These are phyloP conservation scores for Calocera viscosa DNA, from an alignment of 768 basidiomycete genomes.

Conservation along the genomic window DNA sequence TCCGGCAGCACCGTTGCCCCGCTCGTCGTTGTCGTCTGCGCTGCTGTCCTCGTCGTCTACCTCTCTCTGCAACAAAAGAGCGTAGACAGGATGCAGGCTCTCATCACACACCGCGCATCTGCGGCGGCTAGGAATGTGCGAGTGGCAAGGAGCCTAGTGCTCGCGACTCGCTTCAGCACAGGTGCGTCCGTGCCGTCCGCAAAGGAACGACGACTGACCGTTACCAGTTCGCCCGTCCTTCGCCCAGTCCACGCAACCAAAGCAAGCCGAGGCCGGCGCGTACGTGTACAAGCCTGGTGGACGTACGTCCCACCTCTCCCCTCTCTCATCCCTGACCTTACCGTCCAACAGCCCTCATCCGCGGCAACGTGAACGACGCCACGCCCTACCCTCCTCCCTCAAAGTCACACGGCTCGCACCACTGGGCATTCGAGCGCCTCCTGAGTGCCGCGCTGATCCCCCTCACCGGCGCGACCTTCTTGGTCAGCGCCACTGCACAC, in stretches of 20 bases:
- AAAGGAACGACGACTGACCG: not conserved
- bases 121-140: conserved; percentile 2
- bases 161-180: not conserved
- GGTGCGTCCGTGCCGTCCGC: not conserved
- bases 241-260: not conserved
- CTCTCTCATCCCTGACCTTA: not conserved
- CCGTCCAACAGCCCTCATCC: conserved; percentile 51
- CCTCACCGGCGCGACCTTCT: conserved; percentile 74
- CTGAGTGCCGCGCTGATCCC: conserved; percentile 82
- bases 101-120: not conserved
- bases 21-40: not conserved
- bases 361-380: conserved; percentile 91
- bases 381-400: conserved; percentile 75
- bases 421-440: conserved; percentile 85
- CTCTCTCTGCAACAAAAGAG: not conserved
- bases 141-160: not conserved
- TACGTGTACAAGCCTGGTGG: conserved; percentile 1
- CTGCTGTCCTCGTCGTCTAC: not conserved
- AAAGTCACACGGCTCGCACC: conserved; percentile 78
- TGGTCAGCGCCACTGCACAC: conserved; percentile 58
- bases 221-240: not conserved
- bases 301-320: not conserved
- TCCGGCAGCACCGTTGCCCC: not conserved
- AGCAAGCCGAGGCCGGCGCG: not conserved
- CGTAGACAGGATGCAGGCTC: not conserved